These are phyloP conservation scores for Entonaema liquescens DNA, from an alignment of 495 filamentous ascomycete species.

Conservation along the genomic window DNA sequence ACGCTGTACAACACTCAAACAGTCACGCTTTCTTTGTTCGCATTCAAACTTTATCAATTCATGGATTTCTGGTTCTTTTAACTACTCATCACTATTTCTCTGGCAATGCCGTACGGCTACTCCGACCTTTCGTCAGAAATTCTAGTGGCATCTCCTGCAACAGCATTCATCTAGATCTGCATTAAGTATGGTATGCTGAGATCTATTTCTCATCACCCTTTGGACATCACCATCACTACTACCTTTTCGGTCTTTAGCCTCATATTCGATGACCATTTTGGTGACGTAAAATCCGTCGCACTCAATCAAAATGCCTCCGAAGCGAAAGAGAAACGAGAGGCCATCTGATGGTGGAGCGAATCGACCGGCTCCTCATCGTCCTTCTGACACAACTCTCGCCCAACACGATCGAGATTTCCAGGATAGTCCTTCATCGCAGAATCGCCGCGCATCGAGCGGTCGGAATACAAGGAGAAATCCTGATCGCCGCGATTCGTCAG, in stretches of 20 bases:
- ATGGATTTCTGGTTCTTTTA: slow-evolving; percentile 14
- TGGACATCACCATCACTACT: background rate
- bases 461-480: slow-evolving; percentile 48
- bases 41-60: slow-evolving; percentile 13
- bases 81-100: slow-evolving; percentile 13
- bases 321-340: slow-evolving; percentile 63
- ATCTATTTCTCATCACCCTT: slow-evolving; percentile 13
- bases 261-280: slow-evolving; percentile 38
- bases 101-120: slow-evolving; percentile 14
- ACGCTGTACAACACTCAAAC: slow-evolving; percentile 31
- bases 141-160: background rate
- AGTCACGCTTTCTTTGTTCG: slow-evolving; percentile 31
- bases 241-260: slow-evolving; percentile 9
- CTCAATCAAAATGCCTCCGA: slow-evolving; percentile 55
- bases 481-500: slow-evolving; percentile 57
- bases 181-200: slow-evolving; percentile 4
- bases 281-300: slow-evolving; percentile 26
- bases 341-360: slow-evolving; percentile 53
- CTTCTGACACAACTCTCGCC: slow-evolving; percentile 55
- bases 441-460: slow-evolving; percentile 49
- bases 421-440: slow-evolving; percentile 44
- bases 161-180: slow-evolving; percentile 4
- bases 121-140: slow-evolving; percentile 3
- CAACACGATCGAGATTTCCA: slow-evolving; percentile 60
- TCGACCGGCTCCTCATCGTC: slow-evolving; percentile 63